Base-by-base conservation (phyloP, 2,329 filamentous ascomycete genomes). In the Colletotrichum sp. region DNA sequence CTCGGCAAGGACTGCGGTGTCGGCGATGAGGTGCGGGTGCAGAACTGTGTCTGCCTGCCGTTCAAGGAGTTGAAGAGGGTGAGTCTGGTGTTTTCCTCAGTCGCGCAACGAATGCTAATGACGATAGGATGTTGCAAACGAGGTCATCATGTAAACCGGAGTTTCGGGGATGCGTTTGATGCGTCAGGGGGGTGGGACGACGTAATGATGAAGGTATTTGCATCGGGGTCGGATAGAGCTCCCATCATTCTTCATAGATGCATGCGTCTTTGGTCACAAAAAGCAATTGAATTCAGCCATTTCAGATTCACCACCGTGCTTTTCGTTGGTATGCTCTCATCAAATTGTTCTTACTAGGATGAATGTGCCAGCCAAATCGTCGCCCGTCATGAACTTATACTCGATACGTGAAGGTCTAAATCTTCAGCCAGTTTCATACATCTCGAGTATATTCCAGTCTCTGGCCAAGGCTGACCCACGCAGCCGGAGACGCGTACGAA, bases 41-140 rank as follows among this genome's bases (percentile, higher is more conserved):
- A 98, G 88, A 98, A 99, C 88, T 99, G 97, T 84, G 93, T 99
- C 76, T 98, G 97, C 87, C 87, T 99, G 88, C 97, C 97, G 12
- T 98, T 96, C 87, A 99, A 99, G 91, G 97, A 98, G 88, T 87
- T 99, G 84, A 98, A 98, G 92, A 92, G 96, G 88, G 95, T 96
- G 88, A 85, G 94, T 91, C 52, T 48, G 38, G 26, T 24, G 2
- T 48, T 32, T 24, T 66, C 52, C 13, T 26, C 9, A 34, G 26
- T 62, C n/a, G 26, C 21, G 26, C 64, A 72, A 38, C 24, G 56
- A 30, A n/a, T 72, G 66, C 79, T 82, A 84, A 86, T 77, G 71
- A 75, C 15, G 56, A n/a, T 78, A 96, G 94, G 95, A 98, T 84
- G 95, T 98, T 75, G 86, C 92, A 77, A 96, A 96, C 81, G 92